Evolutionary conservation across 2,329 filamentous ascomycete species (phyloP).

Genomic region (Scedosporium minutisporum): DNA sequence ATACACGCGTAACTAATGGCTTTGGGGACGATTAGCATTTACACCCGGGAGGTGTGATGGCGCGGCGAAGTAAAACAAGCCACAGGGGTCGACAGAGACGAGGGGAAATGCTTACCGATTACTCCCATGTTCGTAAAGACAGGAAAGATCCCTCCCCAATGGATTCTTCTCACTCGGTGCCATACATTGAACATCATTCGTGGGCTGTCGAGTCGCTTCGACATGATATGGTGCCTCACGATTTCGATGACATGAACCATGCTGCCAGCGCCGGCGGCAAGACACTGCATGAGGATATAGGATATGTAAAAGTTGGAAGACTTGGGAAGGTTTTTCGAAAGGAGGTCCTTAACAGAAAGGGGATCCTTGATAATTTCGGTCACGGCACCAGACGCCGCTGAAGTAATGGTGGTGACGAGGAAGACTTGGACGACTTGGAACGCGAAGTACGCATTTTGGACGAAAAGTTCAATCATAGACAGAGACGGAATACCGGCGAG

Average conservation of each 20-base stretch:
- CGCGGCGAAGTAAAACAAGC: not conserved
- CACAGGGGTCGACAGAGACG: not conserved
- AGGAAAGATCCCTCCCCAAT: slow-evolving; percentile 77
- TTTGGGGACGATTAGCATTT: slow-evolving; percentile 20
- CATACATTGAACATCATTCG: slow-evolving; percentile 72
- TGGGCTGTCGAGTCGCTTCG: slow-evolving; percentile 67
- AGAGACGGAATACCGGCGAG: slow-evolving; percentile 61
- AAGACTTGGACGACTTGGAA: slow-evolving; percentile 82
- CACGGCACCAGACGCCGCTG: slow-evolving; percentile 59
- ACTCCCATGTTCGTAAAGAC: slow-evolving; percentile 73
- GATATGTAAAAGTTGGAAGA: slow-evolving; percentile 82
- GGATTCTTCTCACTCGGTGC: slow-evolving; percentile 61
- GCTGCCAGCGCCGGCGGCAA: slow-evolving; percentile 66
- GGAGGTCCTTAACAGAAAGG: slow-evolving; percentile 27
- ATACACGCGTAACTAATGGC: slow-evolving; percentile 81
- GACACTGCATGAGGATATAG: slow-evolving; percentile 87
- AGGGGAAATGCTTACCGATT: slow-evolving; percentile 49
- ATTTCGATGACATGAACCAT: slow-evolving; percentile 65
- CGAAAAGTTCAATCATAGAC: slow-evolving; percentile 63
- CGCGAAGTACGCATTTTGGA: slow-evolving; percentile 71
- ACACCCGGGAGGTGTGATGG: too few species aligned
- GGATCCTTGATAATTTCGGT: slow-evolving; percentile 41
- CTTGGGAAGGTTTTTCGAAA: slow-evolving; percentile 62
- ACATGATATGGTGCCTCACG: slow-evolving; percentile 44
- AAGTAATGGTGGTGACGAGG: slow-evolving; percentile 68